Percentiles rank a stretch among this genome's conserved stretches.
phyloP scores from a whole-genome alignment of 139 green algal genomes.

The Eudorina sp. region DNA sequence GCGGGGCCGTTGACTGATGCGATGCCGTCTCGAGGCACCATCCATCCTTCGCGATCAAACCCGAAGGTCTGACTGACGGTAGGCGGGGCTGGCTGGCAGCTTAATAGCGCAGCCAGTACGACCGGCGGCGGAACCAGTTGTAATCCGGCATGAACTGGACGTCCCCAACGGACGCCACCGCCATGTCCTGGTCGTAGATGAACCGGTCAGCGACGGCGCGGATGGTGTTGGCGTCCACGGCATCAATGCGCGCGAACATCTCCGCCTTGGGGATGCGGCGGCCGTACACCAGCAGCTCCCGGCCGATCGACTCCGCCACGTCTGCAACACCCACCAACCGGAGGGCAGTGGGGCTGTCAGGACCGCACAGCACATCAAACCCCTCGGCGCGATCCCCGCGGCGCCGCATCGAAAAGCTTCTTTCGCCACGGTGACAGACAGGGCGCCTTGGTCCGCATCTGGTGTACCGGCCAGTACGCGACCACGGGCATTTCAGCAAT shows the following conservation, averaged over 20 bases:
- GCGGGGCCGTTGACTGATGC: too few relatives aligned
- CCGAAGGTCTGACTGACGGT: not conserved
- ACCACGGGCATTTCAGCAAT: too few relatives aligned
- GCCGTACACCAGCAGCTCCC: conserved; percentile 95
- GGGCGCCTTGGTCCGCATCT: too few relatives aligned
- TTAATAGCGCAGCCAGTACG: conserved; percentile 96
- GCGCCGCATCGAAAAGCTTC: too few relatives aligned
- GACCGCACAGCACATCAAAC: too few relatives aligned
- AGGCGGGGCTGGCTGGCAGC: not conserved
- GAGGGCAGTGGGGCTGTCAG: too few relatives aligned
- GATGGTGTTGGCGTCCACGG: conserved; percentile 89
- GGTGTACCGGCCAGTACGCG: too few relatives aligned
- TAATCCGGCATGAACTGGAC: conserved; percentile 95
- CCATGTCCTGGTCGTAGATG: conserved; percentile 94
- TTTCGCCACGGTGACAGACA: too few relatives aligned
- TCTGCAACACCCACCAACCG: conserved; percentile 66
- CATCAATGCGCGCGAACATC: conserved; percentile 97
- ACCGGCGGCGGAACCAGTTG: conserved; percentile 93
- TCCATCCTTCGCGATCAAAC: not conserved
- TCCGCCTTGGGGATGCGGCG: conserved; percentile 94
- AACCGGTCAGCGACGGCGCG: conserved; percentile 90
- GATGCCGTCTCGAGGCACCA: not conserved
- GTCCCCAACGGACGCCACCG: conserved; percentile 91
- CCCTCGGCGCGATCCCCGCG: too few relatives aligned
- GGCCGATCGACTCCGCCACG: conserved; percentile 95